phyloP scores from a whole-genome alignment of 306 rosid genomes.

The Potentilla sterilis region DNA sequence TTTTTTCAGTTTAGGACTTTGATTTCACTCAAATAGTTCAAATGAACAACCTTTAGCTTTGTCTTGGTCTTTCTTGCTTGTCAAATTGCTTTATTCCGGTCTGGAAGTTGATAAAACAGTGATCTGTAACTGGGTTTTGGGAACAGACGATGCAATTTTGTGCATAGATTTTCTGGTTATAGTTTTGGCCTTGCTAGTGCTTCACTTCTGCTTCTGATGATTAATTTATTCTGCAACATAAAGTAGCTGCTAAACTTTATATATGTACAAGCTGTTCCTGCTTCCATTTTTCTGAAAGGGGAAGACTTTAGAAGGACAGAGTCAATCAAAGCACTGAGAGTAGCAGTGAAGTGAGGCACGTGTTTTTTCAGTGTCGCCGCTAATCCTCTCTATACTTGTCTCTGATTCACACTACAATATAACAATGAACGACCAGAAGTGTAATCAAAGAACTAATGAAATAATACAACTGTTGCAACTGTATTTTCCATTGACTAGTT shows the following conservation, averaged over 20 bases:
- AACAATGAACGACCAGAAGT: neutral
- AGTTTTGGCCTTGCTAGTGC: neutral
- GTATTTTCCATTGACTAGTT: neutral
- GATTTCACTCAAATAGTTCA: neutral
- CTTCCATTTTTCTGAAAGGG: neutral
- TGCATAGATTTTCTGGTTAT: neutral
- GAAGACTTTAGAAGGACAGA: neutral
- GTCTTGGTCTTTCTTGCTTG: neutral
- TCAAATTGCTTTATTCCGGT: neutral
- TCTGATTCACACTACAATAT: neutral
- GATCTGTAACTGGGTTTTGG: neutral
- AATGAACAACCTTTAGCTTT: constrained; percentile 1
- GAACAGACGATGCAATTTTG: too few species aligned
- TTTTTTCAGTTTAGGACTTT: neutral
- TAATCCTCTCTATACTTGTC: constrained; percentile 1
- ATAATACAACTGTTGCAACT: neutral
- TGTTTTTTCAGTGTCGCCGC: constrained; percentile 3
- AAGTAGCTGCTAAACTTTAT: neutral
- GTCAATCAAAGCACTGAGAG: constrained; percentile 8
- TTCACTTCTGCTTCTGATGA: neutral
- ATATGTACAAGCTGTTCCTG: neutral
- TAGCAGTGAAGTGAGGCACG: constrained; percentile 8
- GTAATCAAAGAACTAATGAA: neutral
- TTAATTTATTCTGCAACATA: neutral
- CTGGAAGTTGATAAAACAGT: neutral